Conservation (phyloP, 139 green algal species). For the Gonium pectorale region DNA sequence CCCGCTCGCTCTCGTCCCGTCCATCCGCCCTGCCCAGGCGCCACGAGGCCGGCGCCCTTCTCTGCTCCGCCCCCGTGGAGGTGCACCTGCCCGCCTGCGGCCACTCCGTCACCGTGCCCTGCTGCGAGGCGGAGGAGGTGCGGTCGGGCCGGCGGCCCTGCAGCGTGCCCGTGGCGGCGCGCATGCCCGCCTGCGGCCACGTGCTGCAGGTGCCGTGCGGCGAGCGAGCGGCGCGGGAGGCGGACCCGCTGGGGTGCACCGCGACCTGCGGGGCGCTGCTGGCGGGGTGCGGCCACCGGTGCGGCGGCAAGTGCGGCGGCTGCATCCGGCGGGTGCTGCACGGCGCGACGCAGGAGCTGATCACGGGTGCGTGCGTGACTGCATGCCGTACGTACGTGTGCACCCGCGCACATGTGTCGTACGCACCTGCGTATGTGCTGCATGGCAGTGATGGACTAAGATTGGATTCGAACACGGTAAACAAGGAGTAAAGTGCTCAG, state of each 20-base stretch:
- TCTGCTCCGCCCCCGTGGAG: conserved; percentile 26
- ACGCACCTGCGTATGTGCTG: too few relatives aligned
- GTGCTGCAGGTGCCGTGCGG: conserved; percentile 30
- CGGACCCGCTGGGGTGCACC: conserved; percentile 49
- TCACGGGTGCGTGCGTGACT: conserved; percentile 18
- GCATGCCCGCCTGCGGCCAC: conserved; percentile 53
- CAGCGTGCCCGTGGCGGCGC: not conserved
- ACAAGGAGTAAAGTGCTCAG: too few relatives aligned
- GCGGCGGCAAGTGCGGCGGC: conserved; percentile 37
- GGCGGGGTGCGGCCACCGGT: conserved; percentile 44
- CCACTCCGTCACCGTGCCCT: conserved; percentile 52
- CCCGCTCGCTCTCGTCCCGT: too few relatives aligned
- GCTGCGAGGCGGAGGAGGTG: conserved; percentile 12
- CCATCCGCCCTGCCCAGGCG: not conserved
- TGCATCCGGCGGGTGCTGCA: conserved; percentile 36
- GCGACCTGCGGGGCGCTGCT: conserved; percentile 25
- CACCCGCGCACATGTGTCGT: too few relatives aligned
- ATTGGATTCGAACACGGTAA: too few relatives aligned
- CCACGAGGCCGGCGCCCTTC: conserved; percentile 7
- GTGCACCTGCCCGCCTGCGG: conserved; percentile 51
- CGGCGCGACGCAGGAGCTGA: not conserved
- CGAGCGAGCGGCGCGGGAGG: not conserved
- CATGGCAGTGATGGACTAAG: too few relatives aligned
- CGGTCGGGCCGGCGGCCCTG: conserved; percentile 24
- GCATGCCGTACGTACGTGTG: too few relatives aligned